Evolutionary conservation across 805 yeast species (phyloP).

Genomic region (Saccharomycopsis fodiens): DNA sequence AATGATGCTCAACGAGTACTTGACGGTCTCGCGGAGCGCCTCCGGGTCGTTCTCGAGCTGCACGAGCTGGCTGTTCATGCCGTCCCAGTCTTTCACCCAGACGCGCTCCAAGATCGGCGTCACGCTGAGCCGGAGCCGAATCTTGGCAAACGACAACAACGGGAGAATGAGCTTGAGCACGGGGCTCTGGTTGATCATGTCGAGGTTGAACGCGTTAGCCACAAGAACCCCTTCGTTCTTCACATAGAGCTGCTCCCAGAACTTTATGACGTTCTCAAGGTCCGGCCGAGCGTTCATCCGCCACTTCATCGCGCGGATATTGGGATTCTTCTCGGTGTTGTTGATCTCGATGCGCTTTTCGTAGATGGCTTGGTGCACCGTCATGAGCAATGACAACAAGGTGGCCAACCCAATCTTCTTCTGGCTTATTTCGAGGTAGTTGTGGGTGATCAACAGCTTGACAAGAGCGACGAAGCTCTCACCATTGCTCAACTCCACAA

Average conservation of each 20-base stretch:
- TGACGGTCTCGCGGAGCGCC: slow-evolving; percentile 55
- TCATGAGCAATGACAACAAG: slow-evolving; percentile 48
- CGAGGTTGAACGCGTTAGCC: slow-evolving; percentile 42
- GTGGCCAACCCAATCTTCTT: slow-evolving; percentile 41
- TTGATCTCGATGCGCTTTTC: slow-evolving; percentile 32
- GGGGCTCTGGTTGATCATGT: slow-evolving; percentile 41
- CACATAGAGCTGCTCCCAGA: slow-evolving; percentile 62
- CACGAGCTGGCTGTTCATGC: slow-evolving; percentile 49
- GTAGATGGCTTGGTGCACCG: slow-evolving; percentile 61
- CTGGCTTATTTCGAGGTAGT: slow-evolving; percentile 20
- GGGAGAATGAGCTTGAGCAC: slow-evolving; percentile 62
- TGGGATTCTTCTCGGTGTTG: slow-evolving; percentile 29
- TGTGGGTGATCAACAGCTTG: slow-evolving; percentile 34
- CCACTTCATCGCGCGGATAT: slow-evolving; percentile 53
- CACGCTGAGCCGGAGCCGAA: slow-evolving; percentile 52
- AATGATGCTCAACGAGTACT: slow-evolving; percentile 49
- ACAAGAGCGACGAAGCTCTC: slow-evolving; percentile 39
- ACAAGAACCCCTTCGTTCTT: slow-evolving; percentile 56
- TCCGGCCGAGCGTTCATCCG: slow-evolving; percentile 53
- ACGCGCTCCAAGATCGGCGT: slow-evolving; percentile 55
- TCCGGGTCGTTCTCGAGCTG: slow-evolving; percentile 47
- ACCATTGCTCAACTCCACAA: slow-evolving; percentile 49
- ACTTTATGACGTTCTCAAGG: slow-evolving; percentile 47
- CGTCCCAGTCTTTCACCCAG: slow-evolving; percentile 61
- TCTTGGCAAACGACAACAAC: slow-evolving; percentile 56